Evolutionary conservation across 2,329 filamentous ascomycete genomes (phyloP).

Genomic region (Fusarium transvaalense): DNA sequence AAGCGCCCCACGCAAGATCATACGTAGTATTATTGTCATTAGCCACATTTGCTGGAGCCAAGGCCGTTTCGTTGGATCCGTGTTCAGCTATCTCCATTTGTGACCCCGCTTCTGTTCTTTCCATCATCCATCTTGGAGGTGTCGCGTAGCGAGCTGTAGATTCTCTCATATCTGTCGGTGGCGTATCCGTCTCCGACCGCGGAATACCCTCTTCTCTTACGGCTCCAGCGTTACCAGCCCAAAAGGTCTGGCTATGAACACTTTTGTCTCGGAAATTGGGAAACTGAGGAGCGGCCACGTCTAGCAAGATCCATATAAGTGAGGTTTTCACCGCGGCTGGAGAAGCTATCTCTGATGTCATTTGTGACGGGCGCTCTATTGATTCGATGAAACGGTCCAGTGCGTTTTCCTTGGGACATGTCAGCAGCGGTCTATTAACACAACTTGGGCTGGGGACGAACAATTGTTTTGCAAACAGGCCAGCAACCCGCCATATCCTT

Average conservation of each 20-base stretch:
- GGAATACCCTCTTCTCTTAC: neutral
- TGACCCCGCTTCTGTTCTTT: neutral
- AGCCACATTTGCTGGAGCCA: neutral
- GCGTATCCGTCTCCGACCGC: neutral
- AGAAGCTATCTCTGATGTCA: neutral
- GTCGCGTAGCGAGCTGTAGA: slow-evolving; percentile 39
- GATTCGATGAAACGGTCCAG: slow-evolving; percentile 27
- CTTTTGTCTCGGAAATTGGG: slow-evolving; percentile 15
- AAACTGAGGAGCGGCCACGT: slow-evolving; percentile 31
- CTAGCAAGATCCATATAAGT: slow-evolving; percentile 26
- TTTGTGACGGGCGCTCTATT: fast-evolving
- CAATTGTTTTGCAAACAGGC: slow-evolving; percentile 30
- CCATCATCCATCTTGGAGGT: slow-evolving; percentile 23
- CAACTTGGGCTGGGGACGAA: neutral
- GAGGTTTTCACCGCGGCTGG: slow-evolving; percentile 12
- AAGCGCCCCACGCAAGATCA: slow-evolving; percentile 35
- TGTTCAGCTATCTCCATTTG: neutral
- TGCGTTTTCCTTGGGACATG: neutral
- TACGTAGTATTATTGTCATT: neutral
- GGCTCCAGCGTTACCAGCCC: neutral
- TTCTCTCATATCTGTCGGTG: slow-evolving; percentile 28
- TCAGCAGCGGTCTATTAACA: neutral
- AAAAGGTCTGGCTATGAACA: neutral
- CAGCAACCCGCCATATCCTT: slow-evolving; percentile 24
- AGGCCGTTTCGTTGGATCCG: fast-evolving